phyloP scores from a whole-genome alignment of 805 yeast genomes.

The Wickerhamiella domercqiae region DNA sequence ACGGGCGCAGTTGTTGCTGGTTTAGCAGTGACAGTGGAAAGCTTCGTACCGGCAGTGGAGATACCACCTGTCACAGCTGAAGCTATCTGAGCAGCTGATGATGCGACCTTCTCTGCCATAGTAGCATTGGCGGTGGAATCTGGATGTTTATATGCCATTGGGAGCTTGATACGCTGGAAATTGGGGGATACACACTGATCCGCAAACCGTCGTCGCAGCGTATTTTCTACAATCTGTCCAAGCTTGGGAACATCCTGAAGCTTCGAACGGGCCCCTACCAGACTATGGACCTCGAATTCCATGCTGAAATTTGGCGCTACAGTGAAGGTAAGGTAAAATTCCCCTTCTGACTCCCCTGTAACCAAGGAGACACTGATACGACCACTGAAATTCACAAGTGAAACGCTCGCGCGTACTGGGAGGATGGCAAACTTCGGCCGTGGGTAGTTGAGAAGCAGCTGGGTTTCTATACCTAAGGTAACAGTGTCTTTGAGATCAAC shows the following conservation, averaged over 20 bases:
- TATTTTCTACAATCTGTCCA: conserved; percentile 66
- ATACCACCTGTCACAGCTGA: not conserved
- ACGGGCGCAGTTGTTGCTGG: not conserved
- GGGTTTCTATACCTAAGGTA: conserved; percentile 68
- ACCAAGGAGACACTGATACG: conserved; percentile 57
- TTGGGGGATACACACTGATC: conserved; percentile 91
- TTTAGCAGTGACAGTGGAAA: conserved; percentile 2
- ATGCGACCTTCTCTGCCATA: not conserved
- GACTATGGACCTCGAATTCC: conserved; percentile 75
- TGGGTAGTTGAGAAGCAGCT: conserved; percentile 60
- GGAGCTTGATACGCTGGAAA: conserved; percentile 69
- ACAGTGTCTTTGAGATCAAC: conserved; percentile 73
- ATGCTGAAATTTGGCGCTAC: conserved; percentile 82
- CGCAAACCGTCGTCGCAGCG: conserved; percentile 73
- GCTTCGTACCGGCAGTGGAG: not conserved
- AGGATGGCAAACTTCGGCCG: conserved; percentile 69
- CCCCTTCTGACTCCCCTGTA: conserved; percentile 16
- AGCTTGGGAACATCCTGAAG: conserved; percentile 88
- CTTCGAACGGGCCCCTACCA: conserved; percentile 86
- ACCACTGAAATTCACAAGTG: conserved; percentile 82
- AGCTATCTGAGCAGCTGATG: not conserved
- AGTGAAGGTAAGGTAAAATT: conserved; percentile 68
- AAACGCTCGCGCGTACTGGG: conserved; percentile 72
- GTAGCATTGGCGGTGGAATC: not conserved
- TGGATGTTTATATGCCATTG: conserved; percentile 24